A percentile compares a stretch with the other conserved stretches of the same genome.
Conservation (phyloP, 805 yeast genomes). For the Cyberlindnera suaveolens region DNA sequence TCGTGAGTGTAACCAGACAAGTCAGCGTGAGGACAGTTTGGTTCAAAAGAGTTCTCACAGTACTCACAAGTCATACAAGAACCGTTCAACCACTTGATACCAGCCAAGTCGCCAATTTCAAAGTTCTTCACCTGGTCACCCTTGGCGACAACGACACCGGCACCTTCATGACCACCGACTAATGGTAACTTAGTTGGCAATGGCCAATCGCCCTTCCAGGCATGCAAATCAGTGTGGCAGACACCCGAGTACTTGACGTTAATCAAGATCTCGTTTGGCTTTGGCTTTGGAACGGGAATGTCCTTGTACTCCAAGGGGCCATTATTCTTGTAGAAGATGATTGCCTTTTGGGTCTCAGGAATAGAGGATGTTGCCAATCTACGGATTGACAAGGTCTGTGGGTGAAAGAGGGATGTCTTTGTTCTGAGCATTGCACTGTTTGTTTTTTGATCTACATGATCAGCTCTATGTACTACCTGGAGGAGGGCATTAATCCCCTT, state of each 20-base stretch:
- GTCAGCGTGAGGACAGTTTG: constrained; percentile 61
- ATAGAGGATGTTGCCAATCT: constrained; percentile 23
- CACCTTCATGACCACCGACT: constrained; percentile 68
- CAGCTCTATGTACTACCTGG: too few relatives aligned
- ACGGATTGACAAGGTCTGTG: constrained; percentile 10
- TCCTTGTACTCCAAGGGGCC: constrained; percentile 45
- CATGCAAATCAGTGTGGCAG: constrained; percentile 61
- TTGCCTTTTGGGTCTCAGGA: constrained; percentile 47
- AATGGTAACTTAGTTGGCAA: constrained; percentile 48
- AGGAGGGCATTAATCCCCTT: too few relatives aligned
- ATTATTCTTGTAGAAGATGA: constrained; percentile 43
- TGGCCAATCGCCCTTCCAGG: constrained; percentile 69
- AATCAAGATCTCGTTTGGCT: constrained; percentile 49
- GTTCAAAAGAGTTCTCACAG: constrained; percentile 46
- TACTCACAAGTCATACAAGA: constrained; percentile 56
- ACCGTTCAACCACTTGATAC: constrained; percentile 59
- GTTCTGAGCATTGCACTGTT: constrained; percentile 8
- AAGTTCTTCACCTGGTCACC: constrained; percentile 52
- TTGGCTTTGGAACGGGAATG: constrained; percentile 52
- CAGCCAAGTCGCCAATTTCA: constrained; percentile 55
- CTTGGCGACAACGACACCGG: constrained; percentile 55
- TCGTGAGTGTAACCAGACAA: constrained; percentile 84
- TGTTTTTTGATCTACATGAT: too few relatives aligned
- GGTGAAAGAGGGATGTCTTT: constrained; percentile 1
- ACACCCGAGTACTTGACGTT: constrained; percentile 61